Evolutionary conservation across 108 stramenopile genomes (phyloP), one percentile per base, ranked within the genome.

Genomic region (Conticribra weissflogii): DNA sequence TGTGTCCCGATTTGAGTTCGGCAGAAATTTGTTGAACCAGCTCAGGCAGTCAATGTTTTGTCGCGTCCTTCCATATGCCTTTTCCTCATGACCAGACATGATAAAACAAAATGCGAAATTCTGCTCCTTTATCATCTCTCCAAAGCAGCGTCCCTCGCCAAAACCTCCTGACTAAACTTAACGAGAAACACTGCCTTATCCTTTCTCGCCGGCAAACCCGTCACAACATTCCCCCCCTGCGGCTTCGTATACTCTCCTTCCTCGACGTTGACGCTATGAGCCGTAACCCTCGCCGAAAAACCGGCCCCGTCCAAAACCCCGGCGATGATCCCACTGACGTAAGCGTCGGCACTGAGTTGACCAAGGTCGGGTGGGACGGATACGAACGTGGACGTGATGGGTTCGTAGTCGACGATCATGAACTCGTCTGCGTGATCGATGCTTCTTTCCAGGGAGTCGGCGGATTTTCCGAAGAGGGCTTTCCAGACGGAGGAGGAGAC

Each of bases 361-460:
- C 95, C 91, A 46, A 96, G 81, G 71, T 96, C 91, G 22, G 83
- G 44, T 0, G 94, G 94, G 36, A 95, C 93, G 24, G 86, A 88
- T 4, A 92, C 83, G 76, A 88, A 96, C 23, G 85, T 90, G 41
- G 88, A 92, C 17, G 97, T 93, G 16, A 96, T 79, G n/a, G 97
- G 95, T 51, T 90, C 86, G 41, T 88, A 83, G 59, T 97, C 96
- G 41, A 96, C 85, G 70, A 97, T 97, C 96, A 97, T 97, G 81
- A 86, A 93, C 75, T 98, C 98, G 71, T 97, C 93, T 0, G 93
- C 94, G 68, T 97, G 90, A 52, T 98, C 97, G 23, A 95, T 94
- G 60, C 88, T 91, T 31, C 92, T 78, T 80, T 98, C 97, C 50
- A 98, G 80, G 3, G 93, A 95, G 59, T 98, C 98, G 2, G 98